phyloP scores from a whole-genome alignment of 2,329 filamentous ascomycete species.

The Trichoderma polysporum region DNA sequence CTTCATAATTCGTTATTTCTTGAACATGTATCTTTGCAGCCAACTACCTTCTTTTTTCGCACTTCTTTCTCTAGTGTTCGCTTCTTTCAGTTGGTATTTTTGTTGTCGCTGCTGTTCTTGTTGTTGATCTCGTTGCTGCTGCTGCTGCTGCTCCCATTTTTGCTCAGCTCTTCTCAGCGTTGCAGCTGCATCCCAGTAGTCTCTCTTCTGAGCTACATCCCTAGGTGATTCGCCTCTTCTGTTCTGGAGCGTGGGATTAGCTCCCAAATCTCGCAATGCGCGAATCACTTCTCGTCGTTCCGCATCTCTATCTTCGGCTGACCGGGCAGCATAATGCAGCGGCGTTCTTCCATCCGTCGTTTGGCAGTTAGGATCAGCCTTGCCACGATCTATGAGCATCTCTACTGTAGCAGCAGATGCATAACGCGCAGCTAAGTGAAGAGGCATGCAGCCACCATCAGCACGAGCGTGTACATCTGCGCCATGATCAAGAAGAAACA shows the following conservation, averaged over 20 bases:
- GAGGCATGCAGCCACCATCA: constrained; percentile 33
- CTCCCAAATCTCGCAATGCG: constrained; percentile 31
- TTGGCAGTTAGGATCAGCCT: constrained; percentile 31
- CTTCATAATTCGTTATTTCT: constrained; percentile 10
- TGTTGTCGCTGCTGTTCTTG: constrained; percentile 20
- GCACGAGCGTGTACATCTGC: constrained; percentile 31
- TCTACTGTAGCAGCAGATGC: constrained; percentile 34
- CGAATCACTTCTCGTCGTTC: constrained; percentile 34
- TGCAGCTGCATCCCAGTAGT: constrained; percentile 35
- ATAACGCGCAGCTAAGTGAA: constrained; percentile 35
- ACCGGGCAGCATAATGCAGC: constrained; percentile 35
- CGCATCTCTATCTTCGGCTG: constrained; percentile 33
- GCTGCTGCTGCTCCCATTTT: constrained; percentile 33
- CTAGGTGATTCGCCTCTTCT: constrained; percentile 31
- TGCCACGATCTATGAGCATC: constrained; percentile 33
- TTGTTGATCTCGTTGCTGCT: constrained; percentile 32
- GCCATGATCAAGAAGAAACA: constrained; percentile 34
- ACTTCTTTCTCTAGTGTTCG: not conserved
- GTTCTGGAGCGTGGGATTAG: constrained; percentile 32
- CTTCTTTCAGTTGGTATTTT: not conserved
- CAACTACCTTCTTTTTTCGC: constrained; percentile 12
- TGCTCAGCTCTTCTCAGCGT: constrained; percentile 36
- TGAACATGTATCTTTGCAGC: constrained; percentile 2
- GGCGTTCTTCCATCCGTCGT: constrained; percentile 34
- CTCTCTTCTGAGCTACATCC: constrained; percentile 35